Base-by-base conservation (phyloP, 768 basidiomycete genomes). In the Tylopilus sp. region DNA sequence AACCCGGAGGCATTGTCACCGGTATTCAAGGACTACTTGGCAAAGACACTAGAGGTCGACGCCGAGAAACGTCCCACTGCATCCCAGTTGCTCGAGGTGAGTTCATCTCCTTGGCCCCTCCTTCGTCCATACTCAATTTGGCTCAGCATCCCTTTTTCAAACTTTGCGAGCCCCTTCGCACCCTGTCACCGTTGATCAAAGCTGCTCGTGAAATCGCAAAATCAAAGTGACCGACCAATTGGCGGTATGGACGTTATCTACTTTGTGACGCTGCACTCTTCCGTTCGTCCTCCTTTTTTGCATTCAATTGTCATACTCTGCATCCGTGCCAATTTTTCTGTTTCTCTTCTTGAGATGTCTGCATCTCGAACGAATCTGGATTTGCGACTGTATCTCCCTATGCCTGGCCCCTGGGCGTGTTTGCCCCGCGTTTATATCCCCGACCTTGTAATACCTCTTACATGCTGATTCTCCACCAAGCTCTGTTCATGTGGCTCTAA, bases 31-130 rank as follows among this genome's bases (percentile, higher is more conserved):
- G 91, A 97, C 63, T 99, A 97, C 62, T 75, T 99, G 39, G 79
- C 85, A 4, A 85, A 88, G 71, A 86, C 88, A 9, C 75, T 98
- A 41, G 94, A 97, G 62, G 97, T 98, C 17, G 94, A 98, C 61
- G 88, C 91, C 13, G 95, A 98, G 67, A 93, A 90, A 71, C 79
- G 97, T 51, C 95, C 94, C 0, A 86, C 81, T 44, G 94, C 95
- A 3, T 84, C 85, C 1, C 80, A 86, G 61, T 75, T 97, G 22
- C 73, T 97, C 40, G 77, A 82, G 69, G 92, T 93, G 55, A 53
- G 80, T 64, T 50, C 49, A 18, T 51, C 30, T 38, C 22, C 7
- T 11, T 0, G 1, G 26, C 8, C 23, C 15, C 35, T 18, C 17
- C 8, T 7, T 48, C 13, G 23, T 30, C 11, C 26, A 43, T 38